A percentile compares a stretch with the other conserved stretches of the same genome.
Evolutionary conservation across 2,329 filamentous ascomycete species (phyloP).

Genomic region (Mycocentrospora acerina): DNA sequence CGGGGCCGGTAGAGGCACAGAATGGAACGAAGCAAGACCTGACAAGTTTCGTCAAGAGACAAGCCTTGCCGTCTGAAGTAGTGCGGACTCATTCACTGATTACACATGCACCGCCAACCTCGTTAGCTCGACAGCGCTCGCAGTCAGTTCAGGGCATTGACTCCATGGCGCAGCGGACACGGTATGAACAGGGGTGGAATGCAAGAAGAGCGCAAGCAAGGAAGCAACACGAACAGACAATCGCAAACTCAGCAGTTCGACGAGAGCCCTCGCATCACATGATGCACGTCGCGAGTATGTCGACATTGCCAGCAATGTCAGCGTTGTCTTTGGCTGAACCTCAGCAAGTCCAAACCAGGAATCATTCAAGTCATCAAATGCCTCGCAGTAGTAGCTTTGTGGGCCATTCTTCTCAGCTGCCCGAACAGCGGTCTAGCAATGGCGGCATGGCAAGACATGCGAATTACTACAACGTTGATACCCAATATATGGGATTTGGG

Average conservation of each 20-base stretch:
- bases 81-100: slow-evolving; percentile 2
- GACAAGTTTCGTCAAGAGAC: slow-evolving; percentile 13
- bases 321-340: slow-evolving; percentile 6
- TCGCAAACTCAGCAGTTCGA: slow-evolving; percentile 10
- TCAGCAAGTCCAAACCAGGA: slow-evolving; percentile 7
- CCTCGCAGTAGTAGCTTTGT: slow-evolving; percentile 14
- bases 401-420: slow-evolving; percentile 2
- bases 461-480: slow-evolving; percentile 1
- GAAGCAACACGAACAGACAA: slow-evolving; percentile 16
- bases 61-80: neutral
- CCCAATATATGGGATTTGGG: slow-evolving; percentile 6
- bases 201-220: slow-evolving; percentile 18
- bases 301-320: slow-evolving; percentile 9
- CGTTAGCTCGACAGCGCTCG: slow-evolving; percentile 5
- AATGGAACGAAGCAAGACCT: slow-evolving; percentile 15
- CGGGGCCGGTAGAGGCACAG: slow-evolving; percentile 3
- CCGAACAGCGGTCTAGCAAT: slow-evolving; percentile 9
- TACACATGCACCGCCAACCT: slow-evolving; percentile 4
- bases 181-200: slow-evolving; percentile 20
- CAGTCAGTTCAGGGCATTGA: neutral
- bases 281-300: slow-evolving; percentile 9
- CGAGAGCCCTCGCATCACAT: slow-evolving; percentile 10
- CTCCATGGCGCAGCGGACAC: neutral
- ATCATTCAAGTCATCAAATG: slow-evolving; percentile 16
- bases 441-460: slow-evolving; percentile 1